A percentile compares a stretch with the other conserved stretches of the same genome.
Evolutionary conservation across 495 filamentous ascomycete species (phyloP).

Genomic region (Hyaloscypha hepaticicola): DNA sequence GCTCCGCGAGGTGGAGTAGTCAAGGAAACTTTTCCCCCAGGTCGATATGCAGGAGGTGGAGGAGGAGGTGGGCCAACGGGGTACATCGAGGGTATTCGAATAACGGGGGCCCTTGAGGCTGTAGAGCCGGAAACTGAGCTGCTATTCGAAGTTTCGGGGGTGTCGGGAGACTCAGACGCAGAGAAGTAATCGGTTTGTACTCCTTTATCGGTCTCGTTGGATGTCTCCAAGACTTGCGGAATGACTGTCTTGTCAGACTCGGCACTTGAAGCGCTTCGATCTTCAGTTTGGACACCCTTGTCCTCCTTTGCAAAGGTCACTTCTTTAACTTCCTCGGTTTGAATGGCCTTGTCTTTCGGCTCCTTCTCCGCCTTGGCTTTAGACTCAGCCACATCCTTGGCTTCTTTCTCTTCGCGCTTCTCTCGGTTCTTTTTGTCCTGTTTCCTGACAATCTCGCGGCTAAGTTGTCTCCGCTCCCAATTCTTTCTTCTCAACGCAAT

Average conservation of each 20-base stretch:
- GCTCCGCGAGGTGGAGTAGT: background rate
- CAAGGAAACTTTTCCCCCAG: conserved; percentile 5
- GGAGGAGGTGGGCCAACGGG: conserved; percentile 6
- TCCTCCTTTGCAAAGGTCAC: conserved; percentile 12
- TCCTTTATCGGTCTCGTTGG: conserved; percentile 25
- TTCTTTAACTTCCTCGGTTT: conserved; percentile 25
- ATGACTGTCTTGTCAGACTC: conserved; percentile 8
- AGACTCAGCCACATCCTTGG: conserved; percentile 10
- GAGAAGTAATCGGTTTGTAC: conserved; percentile 24
- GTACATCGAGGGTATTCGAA: conserved; percentile 1
- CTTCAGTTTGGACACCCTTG: conserved; percentile 27
- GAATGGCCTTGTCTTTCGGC: conserved; percentile 25
- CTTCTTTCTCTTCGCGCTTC: conserved; percentile 26
- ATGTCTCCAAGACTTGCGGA: background rate
- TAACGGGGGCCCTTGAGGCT: background rate
- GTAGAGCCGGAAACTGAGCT: conserved; percentile 3
- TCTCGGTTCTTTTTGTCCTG: conserved; percentile 32
- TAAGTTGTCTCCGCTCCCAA: conserved; percentile 29
- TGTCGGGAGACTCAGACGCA: conserved; percentile 5
- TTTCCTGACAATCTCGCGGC: conserved; percentile 23
- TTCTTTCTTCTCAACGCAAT: conserved; percentile 25
- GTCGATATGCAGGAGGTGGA: conserved; percentile 2
- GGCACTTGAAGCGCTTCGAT: background rate
- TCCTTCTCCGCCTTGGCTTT: conserved; percentile 21
- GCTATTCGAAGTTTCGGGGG: conserved; percentile 16